phyloP scores from a whole-genome alignment of 768 basidiomycete species.

The Boletus rufocinnamomeus region DNA sequence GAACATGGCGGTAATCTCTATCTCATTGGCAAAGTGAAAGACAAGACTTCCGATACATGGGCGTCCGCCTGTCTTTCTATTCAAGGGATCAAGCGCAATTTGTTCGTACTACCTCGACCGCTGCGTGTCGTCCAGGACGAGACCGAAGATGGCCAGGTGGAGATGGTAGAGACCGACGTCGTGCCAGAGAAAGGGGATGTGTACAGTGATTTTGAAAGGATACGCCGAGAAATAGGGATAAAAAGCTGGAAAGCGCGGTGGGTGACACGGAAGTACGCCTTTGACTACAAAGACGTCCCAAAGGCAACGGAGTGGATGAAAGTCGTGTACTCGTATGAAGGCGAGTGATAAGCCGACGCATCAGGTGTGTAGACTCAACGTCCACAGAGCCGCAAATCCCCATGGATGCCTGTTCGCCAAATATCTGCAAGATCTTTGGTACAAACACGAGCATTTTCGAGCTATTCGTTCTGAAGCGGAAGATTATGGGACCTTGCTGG shows the following conservation, averaged over 20 bases:
- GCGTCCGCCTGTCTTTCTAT: slow-evolving; percentile 87
- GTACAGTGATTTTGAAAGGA: slow-evolving; percentile 77
- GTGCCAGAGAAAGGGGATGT: slow-evolving; percentile 73
- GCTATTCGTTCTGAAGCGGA: slow-evolving; percentile 88
- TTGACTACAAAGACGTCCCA: slow-evolving; percentile 76
- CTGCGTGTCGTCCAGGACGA: slow-evolving; percentile 49
- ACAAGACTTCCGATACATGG: slow-evolving; percentile 65
- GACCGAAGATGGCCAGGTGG: slow-evolving; percentile 29
- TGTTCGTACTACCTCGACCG: slow-evolving; percentile 84
- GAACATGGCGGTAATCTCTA: slow-evolving; percentile 84
- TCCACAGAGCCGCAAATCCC: slow-evolving; percentile 53
- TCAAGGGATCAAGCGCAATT: slow-evolving; percentile 83
- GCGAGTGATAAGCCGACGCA: slow-evolving; percentile 43
- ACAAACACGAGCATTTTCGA: slow-evolving; percentile 94
- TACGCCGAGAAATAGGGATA: slow-evolving; percentile 72
- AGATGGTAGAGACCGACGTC: slow-evolving; percentile 69
- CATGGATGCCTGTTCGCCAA: slow-evolving; percentile 70
- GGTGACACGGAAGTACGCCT: slow-evolving; percentile 90
- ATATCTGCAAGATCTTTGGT: slow-evolving; percentile 86
- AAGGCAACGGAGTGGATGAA: slow-evolving; percentile 89
- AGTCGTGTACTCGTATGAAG: slow-evolving; percentile 86
- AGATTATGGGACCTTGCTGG: slow-evolving; percentile 99
- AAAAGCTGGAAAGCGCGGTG: slow-evolving; percentile 79
- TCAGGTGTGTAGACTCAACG: not conserved
- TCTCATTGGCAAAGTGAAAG: slow-evolving; percentile 89